Evolutionary conservation across 1,284 basidiomycete genomes (phyloP).

Genomic region (Ceratobasidium sp.): DNA sequence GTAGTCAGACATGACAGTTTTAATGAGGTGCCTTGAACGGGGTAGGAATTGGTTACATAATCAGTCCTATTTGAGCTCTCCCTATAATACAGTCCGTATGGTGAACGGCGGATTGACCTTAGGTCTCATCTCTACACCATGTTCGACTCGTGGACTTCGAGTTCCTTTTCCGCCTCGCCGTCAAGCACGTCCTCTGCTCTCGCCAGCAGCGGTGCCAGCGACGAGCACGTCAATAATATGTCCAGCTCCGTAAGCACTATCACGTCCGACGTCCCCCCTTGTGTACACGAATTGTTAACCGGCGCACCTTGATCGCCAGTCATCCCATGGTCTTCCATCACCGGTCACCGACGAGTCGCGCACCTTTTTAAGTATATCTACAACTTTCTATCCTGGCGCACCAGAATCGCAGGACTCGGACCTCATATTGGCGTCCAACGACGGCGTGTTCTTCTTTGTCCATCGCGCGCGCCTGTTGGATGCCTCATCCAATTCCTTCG

Average conservation of each 20-base stretch:
- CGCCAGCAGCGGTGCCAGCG: neutral
- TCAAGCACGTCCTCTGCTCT: slow-evolving; percentile 30
- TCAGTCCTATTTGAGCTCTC: neutral
- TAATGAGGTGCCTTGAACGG: too few relatives aligned
- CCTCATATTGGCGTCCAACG: slow-evolving; percentile 45
- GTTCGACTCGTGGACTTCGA: slow-evolving; percentile 34
- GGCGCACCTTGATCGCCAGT: neutral
- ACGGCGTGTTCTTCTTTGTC: slow-evolving; percentile 50
- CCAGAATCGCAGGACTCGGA: slow-evolving; percentile 43
- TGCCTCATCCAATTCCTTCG: slow-evolving; percentile 47
- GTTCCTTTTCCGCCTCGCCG: slow-evolving; percentile 5
- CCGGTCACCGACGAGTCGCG: slow-evolving; percentile 31
- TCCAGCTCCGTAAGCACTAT: slow-evolving; percentile 35
- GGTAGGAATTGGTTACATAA: slow-evolving; percentile 20
- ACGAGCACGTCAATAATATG: slow-evolving; percentile 5
- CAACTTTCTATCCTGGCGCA: slow-evolving; percentile 49
- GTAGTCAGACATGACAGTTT: too few relatives aligned
- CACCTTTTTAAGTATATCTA: slow-evolving; percentile 48
- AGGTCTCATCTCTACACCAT: slow-evolving; percentile 29
- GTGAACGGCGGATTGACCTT: slow-evolving; percentile 9
- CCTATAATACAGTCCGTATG: neutral
- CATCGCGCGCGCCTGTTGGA: slow-evolving; percentile 42
- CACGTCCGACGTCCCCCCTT: neutral
- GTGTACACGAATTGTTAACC: slow-evolving; percentile 8
- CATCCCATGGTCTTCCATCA: slow-evolving; percentile 17